These are phyloP conservation scores for Pestalotiopsis sp. DNA, from an alignment of 2,329 filamentous ascomycete genomes.

Conservation along the genomic window DNA sequence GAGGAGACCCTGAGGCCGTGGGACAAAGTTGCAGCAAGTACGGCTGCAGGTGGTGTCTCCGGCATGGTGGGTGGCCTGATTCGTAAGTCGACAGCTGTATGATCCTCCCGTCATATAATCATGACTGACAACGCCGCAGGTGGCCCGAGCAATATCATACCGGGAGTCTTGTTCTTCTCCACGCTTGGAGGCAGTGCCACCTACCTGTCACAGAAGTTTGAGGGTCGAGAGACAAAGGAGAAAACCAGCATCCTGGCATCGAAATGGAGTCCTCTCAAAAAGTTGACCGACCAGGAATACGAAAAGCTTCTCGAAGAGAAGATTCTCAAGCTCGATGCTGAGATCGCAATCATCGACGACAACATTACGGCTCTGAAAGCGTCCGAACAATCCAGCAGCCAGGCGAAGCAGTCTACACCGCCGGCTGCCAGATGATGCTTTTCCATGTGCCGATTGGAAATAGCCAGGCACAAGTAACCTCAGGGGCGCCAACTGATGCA, in stretches of 20 bases:
- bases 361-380: slow-evolving; percentile 56
- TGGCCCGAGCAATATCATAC: slow-evolving; percentile 55
- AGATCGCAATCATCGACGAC: slow-evolving; percentile 80
- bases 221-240: slow-evolving; percentile 18
- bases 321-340: slow-evolving; percentile 70
- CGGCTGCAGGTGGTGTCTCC: slow-evolving; percentile 71
- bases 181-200: slow-evolving; percentile 40
- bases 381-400: not conserved
- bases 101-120: not conserved
- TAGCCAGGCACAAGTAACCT: not conserved
- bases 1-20: slow-evolving; percentile 54
- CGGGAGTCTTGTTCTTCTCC: slow-evolving; percentile 52
- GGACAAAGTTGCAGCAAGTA: slow-evolving; percentile 69
- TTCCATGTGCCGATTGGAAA: too few relatives aligned
- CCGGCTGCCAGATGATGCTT: not conserved
- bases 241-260: slow-evolving; percentile 51
- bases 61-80: slow-evolving; percentile 61
- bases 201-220: slow-evolving; percentile 25
- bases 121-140: slow-evolving; percentile 37
- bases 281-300: slow-evolving; percentile 73
- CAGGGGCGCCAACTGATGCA: not conserved
- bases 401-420: not conserved
- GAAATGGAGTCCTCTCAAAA: slow-evolving; percentile 73
- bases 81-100: slow-evolving; percentile 42
- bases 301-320: slow-evolving; percentile 70